A percentile compares a stretch with the other conserved stretches of the same genome.
phyloP scores from a whole-genome alignment of 805 yeast species.

The Danielozyma ontarioensis region DNA sequence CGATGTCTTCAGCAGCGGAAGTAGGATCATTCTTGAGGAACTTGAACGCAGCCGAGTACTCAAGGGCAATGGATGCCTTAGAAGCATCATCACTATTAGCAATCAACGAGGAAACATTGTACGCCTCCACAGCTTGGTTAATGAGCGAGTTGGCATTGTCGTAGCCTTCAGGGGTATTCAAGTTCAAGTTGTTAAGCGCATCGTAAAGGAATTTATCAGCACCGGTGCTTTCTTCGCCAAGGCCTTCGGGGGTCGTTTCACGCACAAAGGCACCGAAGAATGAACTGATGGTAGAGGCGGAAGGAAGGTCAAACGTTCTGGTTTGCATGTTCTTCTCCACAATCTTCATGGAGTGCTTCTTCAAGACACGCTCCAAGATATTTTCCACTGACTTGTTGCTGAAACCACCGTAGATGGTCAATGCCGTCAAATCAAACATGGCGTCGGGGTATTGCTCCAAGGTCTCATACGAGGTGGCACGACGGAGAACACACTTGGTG shows the following conservation, averaged over 20 bases:
- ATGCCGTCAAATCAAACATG: conserved; percentile 84
- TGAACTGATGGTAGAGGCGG: conserved; percentile 77
- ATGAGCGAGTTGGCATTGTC: conserved; percentile 55
- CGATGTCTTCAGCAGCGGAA: conserved; percentile 58
- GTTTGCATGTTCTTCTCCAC: conserved; percentile 56
- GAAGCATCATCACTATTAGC: conserved; percentile 34
- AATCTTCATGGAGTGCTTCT: conserved; percentile 68
- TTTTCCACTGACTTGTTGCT: conserved; percentile 72
- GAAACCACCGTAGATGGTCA: conserved; percentile 81
- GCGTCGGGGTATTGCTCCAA: conserved; percentile 77
- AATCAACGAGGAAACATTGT: conserved; percentile 27
- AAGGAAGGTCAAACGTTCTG: conserved; percentile 59
- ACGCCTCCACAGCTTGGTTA: conserved; percentile 53
- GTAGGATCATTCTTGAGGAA: conserved; percentile 74
- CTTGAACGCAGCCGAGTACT: conserved; percentile 76
- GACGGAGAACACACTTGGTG: conserved; percentile 84
- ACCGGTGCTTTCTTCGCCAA: conserved; percentile 47
- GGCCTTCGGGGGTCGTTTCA: conserved; percentile 45
- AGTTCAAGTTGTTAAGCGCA: conserved; percentile 53
- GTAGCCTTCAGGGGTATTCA: conserved; percentile 53
- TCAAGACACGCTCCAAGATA: conserved; percentile 81
- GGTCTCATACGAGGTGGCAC: conserved; percentile 88
- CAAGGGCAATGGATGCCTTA: conserved; percentile 65
- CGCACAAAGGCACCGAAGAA: conserved; percentile 82
- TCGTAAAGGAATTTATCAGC: conserved; percentile 62